Evolutionary conservation across 2,329 filamentous ascomycete genomes (phyloP).

Genomic region (Alternaria triticimaculans): DNA sequence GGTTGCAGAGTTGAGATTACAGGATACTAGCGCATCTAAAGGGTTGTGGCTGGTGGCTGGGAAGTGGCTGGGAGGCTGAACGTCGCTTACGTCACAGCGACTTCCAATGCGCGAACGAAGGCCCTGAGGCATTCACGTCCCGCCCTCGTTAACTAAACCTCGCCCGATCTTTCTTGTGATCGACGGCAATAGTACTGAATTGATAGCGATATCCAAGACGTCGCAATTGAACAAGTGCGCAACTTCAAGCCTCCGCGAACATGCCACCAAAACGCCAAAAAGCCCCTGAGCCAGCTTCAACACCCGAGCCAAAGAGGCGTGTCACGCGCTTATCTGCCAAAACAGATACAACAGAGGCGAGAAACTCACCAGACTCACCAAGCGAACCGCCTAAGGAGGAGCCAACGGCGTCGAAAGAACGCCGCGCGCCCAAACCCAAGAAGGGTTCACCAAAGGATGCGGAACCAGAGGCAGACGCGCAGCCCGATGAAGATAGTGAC

Average conservation of each 20-base stretch:
- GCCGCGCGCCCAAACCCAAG: fast-evolving
- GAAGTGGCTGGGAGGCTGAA: not conserved
- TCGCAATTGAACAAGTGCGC: not conserved
- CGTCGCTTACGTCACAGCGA: not conserved
- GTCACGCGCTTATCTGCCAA: conserved; percentile 18
- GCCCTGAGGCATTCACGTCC: no score
- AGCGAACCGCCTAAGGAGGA: not conserved
- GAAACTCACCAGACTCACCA: not conserved
- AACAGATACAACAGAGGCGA: not conserved
- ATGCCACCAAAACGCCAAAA: conserved; percentile 19
- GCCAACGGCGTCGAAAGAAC: fast-evolving
- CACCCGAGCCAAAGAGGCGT: conserved; percentile 4
- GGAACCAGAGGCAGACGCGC: not conserved
- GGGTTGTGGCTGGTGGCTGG: not conserved
- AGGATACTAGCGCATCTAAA: no score
- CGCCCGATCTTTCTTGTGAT: not conserved
- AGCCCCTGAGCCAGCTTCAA: not conserved
- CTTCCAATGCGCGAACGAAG: not conserved
- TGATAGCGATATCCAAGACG: not conserved
- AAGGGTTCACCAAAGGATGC: not conserved
- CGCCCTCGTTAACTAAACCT: no score
- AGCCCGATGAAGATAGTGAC: not conserved
- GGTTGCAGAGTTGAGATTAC: no score
- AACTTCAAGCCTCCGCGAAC: not conserved
- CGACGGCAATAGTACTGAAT: not conserved